Evolutionary conservation across 2,329 filamentous ascomycete genomes (phyloP), one percentile per base, ranked within the genome.

Genomic region (Stemphylium vesicarium): DNA sequence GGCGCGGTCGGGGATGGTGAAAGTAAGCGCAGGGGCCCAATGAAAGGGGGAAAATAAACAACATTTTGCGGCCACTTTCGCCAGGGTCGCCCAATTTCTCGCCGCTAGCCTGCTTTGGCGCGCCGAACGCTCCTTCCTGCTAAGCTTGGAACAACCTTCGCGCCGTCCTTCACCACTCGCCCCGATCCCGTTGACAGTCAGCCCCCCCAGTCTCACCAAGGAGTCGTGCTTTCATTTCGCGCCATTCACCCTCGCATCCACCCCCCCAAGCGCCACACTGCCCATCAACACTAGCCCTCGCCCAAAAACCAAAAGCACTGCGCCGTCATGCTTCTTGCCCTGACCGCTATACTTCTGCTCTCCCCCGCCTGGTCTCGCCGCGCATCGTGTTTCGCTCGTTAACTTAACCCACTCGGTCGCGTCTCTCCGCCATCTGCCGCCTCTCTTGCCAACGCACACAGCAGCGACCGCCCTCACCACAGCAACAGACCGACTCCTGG

Each of bases 381-480:
- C 47, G 35, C 49, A 32, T 52, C 36, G 51, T 60, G 54, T 59
- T 54, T 60, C 49, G 57, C 63, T 57, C 54, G 57, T 49, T 57
- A 52, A 40, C 37, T 55, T 20, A 46, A 26, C 36, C 46, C 49
- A 31, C 45, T 31, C 50, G 48, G 46, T 53, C 59, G 57, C 51
- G 55, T 63, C 56, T 60, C 49, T 51, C 56, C 63, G 57, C 56
- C 50, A 43, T 50, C 60, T 60, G 53, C 52, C 56, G 57, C 54
- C 56, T 51, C 52, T 53, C 18, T 50, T 65, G 72, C 72, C 72
- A 75, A 63, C 72, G 66, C 71, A 75, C 72, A 64, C 60, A 66
- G 65, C 68, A 59, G 64, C 69, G 69, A 72, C 71, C 71, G 71
- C 71, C 63, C 64, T 74, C 68, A 70, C 72, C 68, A 69, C 69